Percentiles rank a stretch among this genome's conserved stretches.
These are phyloP conservation scores for Boletus edulis DNA, from an alignment of 768 basidiomycete species.

Conservation along the genomic window DNA sequence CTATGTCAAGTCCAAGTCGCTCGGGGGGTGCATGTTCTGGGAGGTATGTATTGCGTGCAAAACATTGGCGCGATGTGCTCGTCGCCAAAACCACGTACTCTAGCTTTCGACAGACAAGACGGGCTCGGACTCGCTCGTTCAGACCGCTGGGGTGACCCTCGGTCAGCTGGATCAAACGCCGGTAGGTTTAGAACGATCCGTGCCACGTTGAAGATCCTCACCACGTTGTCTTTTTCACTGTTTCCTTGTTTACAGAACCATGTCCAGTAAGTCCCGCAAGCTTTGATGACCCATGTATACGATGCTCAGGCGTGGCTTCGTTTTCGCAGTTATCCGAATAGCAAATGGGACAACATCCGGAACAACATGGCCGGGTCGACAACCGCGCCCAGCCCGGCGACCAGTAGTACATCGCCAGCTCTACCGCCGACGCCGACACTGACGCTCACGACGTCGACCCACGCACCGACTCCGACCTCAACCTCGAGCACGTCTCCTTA, in stretches of 20 bases:
- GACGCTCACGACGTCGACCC: neutral
- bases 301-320: neutral
- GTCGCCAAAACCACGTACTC: neutral
- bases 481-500: no score
- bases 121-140: constrained; percentile 57
- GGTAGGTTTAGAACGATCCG: constrained; percentile 17
- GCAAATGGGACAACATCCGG: constrained; percentile 70
- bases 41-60: constrained; percentile 33
- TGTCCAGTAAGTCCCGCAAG: constrained; percentile 40
- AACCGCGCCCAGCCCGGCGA: constrained; percentile 20
- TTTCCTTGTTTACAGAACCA: constrained; percentile 44
- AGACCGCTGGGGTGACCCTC: constrained; percentile 43
- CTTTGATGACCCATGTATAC: neutral
- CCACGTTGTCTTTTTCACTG: neutral
- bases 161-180: constrained; percentile 56
- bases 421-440: neutral
- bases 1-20: constrained; percentile 57
- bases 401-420: constrained; percentile 4
- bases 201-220: neutral
- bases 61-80: neutral
- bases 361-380: constrained; percentile 51
- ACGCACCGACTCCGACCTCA: constrained; percentile 6
- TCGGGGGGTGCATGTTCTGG: constrained; percentile 78
- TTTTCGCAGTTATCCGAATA: constrained; percentile 52
- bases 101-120: constrained; percentile 59